Percentiles rank a stretch among this genome's conserved stretches.
These are phyloP conservation scores for Fusarium paranaense DNA, from an alignment of 2,329 filamentous ascomycete genomes.

Conservation along the genomic window DNA sequence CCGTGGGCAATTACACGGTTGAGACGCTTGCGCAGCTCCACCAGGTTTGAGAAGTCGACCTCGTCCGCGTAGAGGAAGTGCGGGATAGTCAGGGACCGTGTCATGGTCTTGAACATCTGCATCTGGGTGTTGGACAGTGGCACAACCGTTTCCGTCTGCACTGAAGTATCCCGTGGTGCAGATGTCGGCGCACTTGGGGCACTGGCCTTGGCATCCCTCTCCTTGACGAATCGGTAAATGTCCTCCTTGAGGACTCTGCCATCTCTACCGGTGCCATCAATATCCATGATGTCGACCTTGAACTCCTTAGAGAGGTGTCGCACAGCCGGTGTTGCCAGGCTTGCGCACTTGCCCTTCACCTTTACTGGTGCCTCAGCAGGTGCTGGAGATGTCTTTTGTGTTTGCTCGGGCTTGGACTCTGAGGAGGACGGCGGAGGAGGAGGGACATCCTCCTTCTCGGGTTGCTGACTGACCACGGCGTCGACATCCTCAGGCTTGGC, in stretches of 20 bases:
- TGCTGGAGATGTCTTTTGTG: conserved; percentile 4
- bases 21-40: conserved; percentile 77
- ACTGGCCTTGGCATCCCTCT: conserved; percentile 55
- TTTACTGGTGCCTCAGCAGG: conserved; percentile 39
- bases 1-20: conserved; percentile 69
- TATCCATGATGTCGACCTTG: conserved; percentile 79
- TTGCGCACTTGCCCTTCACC: conserved; percentile 72
- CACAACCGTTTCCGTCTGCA: conserved; percentile 75
- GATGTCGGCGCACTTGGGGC: conserved; percentile 37
- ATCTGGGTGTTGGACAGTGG: conserved; percentile 82
- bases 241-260: conserved; percentile 95
- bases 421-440: conserved; percentile 37
- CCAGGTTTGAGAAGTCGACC: conserved; percentile 82
- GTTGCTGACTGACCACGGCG: conserved; percentile 50
- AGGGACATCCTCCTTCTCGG: conserved; percentile 44
- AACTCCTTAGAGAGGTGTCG: conserved; percentile 87
- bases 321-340: conserved; percentile 91
- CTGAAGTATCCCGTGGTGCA: conserved; percentile 45
- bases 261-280: conserved; percentile 88
- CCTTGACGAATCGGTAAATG: conserved; percentile 77
- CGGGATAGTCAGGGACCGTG: conserved; percentile 87
- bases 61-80: conserved; percentile 97
- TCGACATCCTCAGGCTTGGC: conserved; percentile 61
- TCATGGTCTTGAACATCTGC: conserved; percentile 99
- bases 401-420: conserved; percentile 23